These are phyloP conservation scores for Diaporthe aspalathi DNA, from an alignment of 2,329 filamentous ascomycete species.

Conservation along the genomic window DNA sequence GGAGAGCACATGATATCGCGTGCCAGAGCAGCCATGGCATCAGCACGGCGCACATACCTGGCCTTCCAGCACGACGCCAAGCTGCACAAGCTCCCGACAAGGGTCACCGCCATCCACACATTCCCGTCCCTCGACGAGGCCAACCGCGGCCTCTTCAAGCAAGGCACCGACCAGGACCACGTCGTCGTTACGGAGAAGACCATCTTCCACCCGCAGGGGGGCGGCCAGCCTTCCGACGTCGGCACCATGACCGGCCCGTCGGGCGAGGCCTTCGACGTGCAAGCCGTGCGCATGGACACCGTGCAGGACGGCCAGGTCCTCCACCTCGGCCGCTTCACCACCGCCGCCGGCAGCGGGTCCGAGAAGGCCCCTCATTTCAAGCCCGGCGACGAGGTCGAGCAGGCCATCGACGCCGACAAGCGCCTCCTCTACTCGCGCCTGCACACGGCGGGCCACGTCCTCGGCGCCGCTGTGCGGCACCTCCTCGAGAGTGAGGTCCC, in stretches of 20 bases:
- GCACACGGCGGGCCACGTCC: constrained; percentile 80
- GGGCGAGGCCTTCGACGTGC: constrained; percentile 61
- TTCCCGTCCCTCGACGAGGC: constrained; percentile 62
- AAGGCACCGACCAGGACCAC: constrained; percentile 57
- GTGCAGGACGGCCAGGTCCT: constrained; percentile 66
- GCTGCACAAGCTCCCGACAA: constrained; percentile 56
- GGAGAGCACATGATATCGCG: constrained; percentile 3
- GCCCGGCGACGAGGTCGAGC: constrained; percentile 59
- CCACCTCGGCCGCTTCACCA: constrained; percentile 72
- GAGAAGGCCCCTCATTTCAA: constrained; percentile 47
- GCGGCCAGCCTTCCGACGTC: constrained; percentile 77
- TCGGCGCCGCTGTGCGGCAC: constrained; percentile 74
- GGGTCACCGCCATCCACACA: constrained; percentile 59
- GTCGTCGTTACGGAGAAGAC: constrained; percentile 72
- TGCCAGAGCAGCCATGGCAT: constrained; percentile 30
- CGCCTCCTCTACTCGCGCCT: constrained; percentile 73
- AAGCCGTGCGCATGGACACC: constrained; percentile 66
- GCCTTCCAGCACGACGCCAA: constrained; percentile 58
- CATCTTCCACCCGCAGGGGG: constrained; percentile 82
- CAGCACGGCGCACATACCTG: constrained; percentile 52
- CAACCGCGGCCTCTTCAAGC: constrained; percentile 69
- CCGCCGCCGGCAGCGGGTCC: neutral
- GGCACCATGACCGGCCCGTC: constrained; percentile 62
- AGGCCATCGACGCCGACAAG: constrained; percentile 70
- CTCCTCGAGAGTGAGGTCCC: constrained; percentile 64